Conservation (phyloP, 2,329 filamentous ascomycete species). For the Pseudonectria foliicola region DNA sequence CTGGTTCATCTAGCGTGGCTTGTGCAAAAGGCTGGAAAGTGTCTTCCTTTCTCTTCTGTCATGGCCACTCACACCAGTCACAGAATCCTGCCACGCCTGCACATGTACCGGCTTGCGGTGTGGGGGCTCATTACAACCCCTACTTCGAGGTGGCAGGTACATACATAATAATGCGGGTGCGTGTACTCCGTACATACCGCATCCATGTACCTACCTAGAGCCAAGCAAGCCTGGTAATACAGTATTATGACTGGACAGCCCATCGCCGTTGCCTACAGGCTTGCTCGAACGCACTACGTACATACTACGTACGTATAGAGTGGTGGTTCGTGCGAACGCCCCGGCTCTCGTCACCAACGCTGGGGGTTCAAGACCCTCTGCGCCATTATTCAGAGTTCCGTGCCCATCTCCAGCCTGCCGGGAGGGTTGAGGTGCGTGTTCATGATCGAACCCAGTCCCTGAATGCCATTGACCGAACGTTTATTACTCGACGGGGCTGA, state of each 20-base stretch:
- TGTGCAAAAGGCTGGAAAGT: slow-evolving; percentile 11
- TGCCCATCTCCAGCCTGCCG: slow-evolving; percentile 6
- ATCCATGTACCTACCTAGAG: too few species aligned
- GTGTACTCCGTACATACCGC: too few species aligned
- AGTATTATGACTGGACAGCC: slow-evolving; percentile 9
- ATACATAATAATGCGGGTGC: too few species aligned
- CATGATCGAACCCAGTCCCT: slow-evolving; percentile 6
- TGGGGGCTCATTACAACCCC: too few species aligned
- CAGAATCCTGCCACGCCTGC: too few species aligned
- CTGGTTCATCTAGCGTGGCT: slow-evolving; percentile 12
- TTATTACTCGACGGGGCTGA: too few species aligned
- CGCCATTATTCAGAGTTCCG: slow-evolving; percentile 14
- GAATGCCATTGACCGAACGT: slow-evolving; percentile 10
- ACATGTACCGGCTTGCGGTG: too few species aligned
- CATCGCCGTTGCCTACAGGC: slow-evolving; percentile 16
- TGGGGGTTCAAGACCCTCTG: slow-evolving; percentile 14
- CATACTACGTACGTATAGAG: too few species aligned
- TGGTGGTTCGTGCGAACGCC: slow-evolving; percentile 19
- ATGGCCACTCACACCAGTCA: not conserved
- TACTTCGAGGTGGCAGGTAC: too few species aligned
- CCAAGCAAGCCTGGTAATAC: too few species aligned
- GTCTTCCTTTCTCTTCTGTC: slow-evolving; percentile 7
- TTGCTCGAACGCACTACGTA: slow-evolving; percentile 21
- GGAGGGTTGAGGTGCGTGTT: slow-evolving; percentile 1
- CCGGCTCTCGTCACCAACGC: slow-evolving; percentile 11